Base-by-base conservation (phyloP, 2,329 filamentous ascomycete species). In the Didymella glomerata region DNA sequence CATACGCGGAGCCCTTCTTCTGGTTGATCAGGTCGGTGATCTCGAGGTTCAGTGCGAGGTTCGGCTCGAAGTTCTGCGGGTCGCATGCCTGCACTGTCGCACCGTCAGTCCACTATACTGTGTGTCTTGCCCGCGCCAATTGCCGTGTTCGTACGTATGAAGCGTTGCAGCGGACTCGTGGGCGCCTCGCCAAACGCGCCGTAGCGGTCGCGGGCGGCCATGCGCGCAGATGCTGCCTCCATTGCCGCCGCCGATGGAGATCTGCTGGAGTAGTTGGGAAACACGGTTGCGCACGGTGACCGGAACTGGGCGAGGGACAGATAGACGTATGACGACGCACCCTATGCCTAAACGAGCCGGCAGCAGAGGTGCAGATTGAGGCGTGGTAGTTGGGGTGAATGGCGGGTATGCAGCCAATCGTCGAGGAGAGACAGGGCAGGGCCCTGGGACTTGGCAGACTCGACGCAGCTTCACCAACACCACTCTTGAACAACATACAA, bases 1-100 rank as follows among this genome's bases (percentile, higher is more conserved):
- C 84, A 77, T 82, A 87, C 81, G 93, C 90, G 78, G 90, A 92
- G 74, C 94, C 94, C 82, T 98, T 98, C 83, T 98, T 99, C 73
- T 89, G 90, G 80, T 99, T 99, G 83, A 99, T 91, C 60, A 98
- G 82, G 81, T 99, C 95, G 71, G 93, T 85, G 72, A 99, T 96
- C 84, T 99, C 95, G 76, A 99, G 91, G 76, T 95, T 96, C 65
- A 99, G 83, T 58, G 93, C 95, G 54, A 99, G 89, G 76, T 99
- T 98, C 63, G 95, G 94, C 82, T 99, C 95, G 83, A 93, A 97
- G 82, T 98, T 97, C 77, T 96, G 91, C 50, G 95, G 92, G 73
- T 95, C 96, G 83, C 95, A 98, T 66, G 95, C 94, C 81, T 93
- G 93, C 77, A 95, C 85, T 87, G 48, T 45, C 55, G 25, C 22